These are phyloP conservation scores for Piromyces sp. DNA, from an alignment of 192 early-diverging fungal genomes.

Conservation along the genomic window DNA sequence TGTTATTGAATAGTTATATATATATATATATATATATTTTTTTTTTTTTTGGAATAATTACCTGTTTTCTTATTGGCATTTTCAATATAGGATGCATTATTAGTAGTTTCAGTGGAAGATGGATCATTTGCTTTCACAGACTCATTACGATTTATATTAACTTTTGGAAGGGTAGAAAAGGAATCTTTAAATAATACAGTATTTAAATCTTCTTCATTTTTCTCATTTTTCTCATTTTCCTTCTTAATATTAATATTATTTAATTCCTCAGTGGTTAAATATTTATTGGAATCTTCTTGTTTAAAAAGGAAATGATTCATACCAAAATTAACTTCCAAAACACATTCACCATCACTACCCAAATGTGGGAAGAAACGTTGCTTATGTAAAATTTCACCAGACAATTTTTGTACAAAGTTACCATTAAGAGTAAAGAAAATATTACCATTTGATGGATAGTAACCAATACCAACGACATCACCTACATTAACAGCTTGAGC, in stretches of 20 bases:
- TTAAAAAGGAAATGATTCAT: not conserved
- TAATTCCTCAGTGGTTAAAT: not conserved
- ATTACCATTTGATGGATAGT: not conserved
- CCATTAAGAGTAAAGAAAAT: not conserved
- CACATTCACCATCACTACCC: not conserved
- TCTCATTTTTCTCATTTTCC: not conserved
- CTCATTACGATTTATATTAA: not conserved
- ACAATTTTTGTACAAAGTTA: not conserved
- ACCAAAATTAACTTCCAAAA: not conserved
- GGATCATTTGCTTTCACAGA: not conserved
- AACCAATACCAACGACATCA: not conserved
- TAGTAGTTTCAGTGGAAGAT: not conserved
- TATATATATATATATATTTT: too few species aligned
- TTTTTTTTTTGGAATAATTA: not conserved
- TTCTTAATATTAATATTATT: not conserved
- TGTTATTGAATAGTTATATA: too few species aligned
- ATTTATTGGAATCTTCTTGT: not conserved
- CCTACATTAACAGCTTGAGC: not conserved
- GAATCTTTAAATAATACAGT: not conserved
- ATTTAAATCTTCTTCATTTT: not conserved
- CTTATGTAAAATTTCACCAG: not conserved
- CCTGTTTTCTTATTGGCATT: not conserved
- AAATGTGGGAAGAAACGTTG: not conserved
- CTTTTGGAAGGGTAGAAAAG: not conserved
- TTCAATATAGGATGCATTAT: not conserved